Conservation (phyloP, 2,329 filamentous ascomycete genomes). For the Trichoderma brevicompactum region DNA sequence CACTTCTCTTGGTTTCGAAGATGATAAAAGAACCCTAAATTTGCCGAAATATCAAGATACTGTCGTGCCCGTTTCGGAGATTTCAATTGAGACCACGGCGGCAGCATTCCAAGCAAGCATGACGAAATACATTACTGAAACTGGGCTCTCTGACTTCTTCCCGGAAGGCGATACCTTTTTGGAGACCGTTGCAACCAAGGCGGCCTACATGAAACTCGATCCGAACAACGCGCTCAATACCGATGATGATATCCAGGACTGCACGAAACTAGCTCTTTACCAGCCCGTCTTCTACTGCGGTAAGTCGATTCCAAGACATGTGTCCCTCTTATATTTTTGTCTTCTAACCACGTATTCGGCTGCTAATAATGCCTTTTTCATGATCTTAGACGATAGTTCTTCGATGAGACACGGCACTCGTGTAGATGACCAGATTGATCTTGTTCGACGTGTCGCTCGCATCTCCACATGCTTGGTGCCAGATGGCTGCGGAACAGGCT, state of each 20-base stretch:
- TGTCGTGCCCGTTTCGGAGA: not conserved
- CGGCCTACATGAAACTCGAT: not conserved
- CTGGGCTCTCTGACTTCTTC: constrained; percentile 8
- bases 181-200: not conserved
- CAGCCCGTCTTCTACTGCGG: constrained; percentile 26
- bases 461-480: constrained; percentile 23
- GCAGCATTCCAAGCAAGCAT: constrained; percentile 15
- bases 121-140: not conserved
- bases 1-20: not conserved
- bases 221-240: not conserved
- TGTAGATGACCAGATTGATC: constrained; percentile 1
- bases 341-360: not conserved
- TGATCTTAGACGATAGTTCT: constrained; percentile 17
- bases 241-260: not conserved
- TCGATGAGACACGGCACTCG: constrained; percentile 20
- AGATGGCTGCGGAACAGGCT: not conserved
- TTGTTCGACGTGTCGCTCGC: constrained; percentile 8
- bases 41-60: not conserved
- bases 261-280: constrained; percentile 11
- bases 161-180: not conserved
- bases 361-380: not conserved
- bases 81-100: not conserved
- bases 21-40: not conserved
- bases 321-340: not conserved
- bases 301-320: not conserved